These are phyloP conservation scores for Colletotrichum higginsianum DNA, from an alignment of 2,329 filamentous ascomycete genomes.

Conservation along the genomic window DNA sequence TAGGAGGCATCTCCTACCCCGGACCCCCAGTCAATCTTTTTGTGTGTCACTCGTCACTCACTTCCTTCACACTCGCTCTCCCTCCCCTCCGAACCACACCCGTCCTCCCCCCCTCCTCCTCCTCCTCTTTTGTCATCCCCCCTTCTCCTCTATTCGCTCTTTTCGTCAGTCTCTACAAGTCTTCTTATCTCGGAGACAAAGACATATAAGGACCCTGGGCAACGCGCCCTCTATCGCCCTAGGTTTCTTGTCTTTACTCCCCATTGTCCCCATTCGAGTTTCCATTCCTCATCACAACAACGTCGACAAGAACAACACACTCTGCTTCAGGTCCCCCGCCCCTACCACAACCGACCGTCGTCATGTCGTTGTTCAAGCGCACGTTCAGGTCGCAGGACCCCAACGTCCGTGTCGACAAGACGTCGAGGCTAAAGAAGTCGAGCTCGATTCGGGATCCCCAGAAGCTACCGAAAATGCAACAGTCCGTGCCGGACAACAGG, in stretches of 20 bases:
- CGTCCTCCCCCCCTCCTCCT: conserved; percentile 47
- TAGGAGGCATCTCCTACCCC: conserved; percentile 65
- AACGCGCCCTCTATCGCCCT: conserved; percentile 45
- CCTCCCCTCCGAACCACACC: conserved; percentile 41
- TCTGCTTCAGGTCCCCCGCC: conserved; percentile 32
- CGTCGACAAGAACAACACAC: conserved; percentile 19
- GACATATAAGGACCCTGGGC: conserved; percentile 38
- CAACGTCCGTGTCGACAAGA: conserved; percentile 83
- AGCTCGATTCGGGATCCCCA: conserved; percentile 76
- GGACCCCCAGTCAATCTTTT: conserved; percentile 67
- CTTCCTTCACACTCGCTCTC: conserved; percentile 52
- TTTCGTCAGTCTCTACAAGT: conserved; percentile 68
- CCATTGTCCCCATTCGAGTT: conserved; percentile 46
- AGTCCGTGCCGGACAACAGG: conserved; percentile 76
- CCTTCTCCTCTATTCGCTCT: conserved; percentile 53
- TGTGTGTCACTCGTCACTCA: conserved; percentile 56
- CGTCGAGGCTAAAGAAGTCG: conserved; percentile 81
- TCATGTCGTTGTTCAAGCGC: conserved; percentile 85
- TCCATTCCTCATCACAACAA: conserved; percentile 33
- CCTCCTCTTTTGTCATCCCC: conserved; percentile 49
- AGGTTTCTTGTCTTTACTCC: conserved; percentile 54
- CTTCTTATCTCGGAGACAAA: conserved; percentile 40
- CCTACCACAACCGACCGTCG: conserved; percentile 51
- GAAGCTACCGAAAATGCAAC: conserved; percentile 88
- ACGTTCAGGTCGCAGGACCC: conserved; percentile 85